Evolutionary conservation across 768 basidiomycete genomes (phyloP).

Genomic region (Tulasnella sp.): DNA sequence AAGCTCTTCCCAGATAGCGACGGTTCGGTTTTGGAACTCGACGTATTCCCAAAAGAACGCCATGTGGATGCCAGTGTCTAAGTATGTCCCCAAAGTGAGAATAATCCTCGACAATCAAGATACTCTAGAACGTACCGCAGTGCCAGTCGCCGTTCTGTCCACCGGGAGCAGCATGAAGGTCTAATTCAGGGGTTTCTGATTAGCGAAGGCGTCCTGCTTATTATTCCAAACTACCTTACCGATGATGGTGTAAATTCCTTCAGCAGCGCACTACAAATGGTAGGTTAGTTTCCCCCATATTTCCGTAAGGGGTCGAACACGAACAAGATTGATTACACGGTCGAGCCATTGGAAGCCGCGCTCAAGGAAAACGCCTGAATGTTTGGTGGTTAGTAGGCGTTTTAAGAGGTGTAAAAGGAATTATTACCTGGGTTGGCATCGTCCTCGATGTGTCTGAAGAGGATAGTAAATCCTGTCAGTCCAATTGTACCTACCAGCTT

Average conservation of each 20-base stretch:
- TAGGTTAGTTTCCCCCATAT: background rate
- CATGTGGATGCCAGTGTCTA: constrained; percentile 9
- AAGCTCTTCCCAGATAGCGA: constrained; percentile 69
- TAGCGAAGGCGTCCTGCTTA: background rate
- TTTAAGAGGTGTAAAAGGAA: background rate
- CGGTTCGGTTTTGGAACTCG: constrained; percentile 68
- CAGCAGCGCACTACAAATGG: constrained; percentile 41
- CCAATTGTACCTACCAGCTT: background rate
- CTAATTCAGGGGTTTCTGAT: constrained; percentile 21
- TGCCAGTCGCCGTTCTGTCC: constrained; percentile 57
- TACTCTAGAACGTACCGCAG: constrained; percentile 27
- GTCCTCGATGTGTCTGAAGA: constrained; percentile 30
- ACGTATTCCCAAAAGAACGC: constrained; percentile 64
- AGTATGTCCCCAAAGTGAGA: background rate
- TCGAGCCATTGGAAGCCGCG: constrained; percentile 75
- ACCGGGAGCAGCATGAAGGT: constrained; percentile 52
- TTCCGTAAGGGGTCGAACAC: background rate
- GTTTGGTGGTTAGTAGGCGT: background rate
- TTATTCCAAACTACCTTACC: background rate
- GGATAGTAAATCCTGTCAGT: background rate
- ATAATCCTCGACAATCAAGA: background rate
- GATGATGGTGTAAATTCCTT: constrained; percentile 65
- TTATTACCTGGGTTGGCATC: constrained; percentile 56
- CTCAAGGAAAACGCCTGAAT: constrained; percentile 43
- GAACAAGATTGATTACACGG: constrained; percentile 49